Conservation (phyloP, 1,284 basidiomycete genomes). For the Thelephora terrestris region DNA sequence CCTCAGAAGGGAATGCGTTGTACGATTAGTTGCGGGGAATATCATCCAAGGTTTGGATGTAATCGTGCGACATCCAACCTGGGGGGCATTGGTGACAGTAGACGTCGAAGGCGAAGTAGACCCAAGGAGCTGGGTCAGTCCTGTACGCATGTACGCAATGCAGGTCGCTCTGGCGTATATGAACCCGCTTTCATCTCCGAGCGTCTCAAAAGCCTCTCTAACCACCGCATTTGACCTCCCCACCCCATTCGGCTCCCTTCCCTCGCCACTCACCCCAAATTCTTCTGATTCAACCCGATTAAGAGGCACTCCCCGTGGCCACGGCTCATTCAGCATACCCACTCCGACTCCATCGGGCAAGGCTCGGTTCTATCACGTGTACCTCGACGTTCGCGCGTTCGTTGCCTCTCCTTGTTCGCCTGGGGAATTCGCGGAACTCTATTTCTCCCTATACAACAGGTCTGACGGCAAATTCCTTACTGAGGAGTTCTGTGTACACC, state of each 20-base stretch:
- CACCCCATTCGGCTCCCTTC: constrained; percentile 30
- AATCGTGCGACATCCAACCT: constrained; percentile 89
- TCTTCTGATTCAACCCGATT: constrained; percentile 46
- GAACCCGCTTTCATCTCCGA: constrained; percentile 34
- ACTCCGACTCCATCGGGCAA: constrained; percentile 27
- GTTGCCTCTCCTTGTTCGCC: constrained; percentile 83
- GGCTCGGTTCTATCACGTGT: constrained; percentile 79
- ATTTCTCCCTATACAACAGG: constrained; percentile 89
- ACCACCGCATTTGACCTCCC: constrained; percentile 26
- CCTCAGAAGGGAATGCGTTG: constrained; percentile 82
- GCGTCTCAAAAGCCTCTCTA: constrained; percentile 16
- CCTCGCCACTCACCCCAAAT: constrained; percentile 58
- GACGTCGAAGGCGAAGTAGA: constrained; percentile 74
- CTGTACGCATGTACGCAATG: constrained; percentile 83
- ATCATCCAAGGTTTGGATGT: constrained; percentile 89
- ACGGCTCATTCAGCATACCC: constrained; percentile 33
- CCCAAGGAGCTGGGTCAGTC: constrained; percentile 72
- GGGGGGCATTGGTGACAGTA: constrained; percentile 81
- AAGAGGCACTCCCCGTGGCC: constrained; percentile 37
- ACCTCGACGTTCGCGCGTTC: constrained; percentile 85
- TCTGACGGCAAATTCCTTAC: constrained; percentile 81
- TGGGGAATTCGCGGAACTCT: constrained; percentile 88
- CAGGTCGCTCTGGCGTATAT: constrained; percentile 79
- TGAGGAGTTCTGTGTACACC: constrained; percentile 85
- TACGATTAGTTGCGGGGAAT: constrained; percentile 82